A percentile compares a stretch with the other conserved stretches of the same genome.
phyloP scores from a whole-genome alignment of 495 filamentous ascomycete genomes.

The Penicillium bialowiezense region DNA sequence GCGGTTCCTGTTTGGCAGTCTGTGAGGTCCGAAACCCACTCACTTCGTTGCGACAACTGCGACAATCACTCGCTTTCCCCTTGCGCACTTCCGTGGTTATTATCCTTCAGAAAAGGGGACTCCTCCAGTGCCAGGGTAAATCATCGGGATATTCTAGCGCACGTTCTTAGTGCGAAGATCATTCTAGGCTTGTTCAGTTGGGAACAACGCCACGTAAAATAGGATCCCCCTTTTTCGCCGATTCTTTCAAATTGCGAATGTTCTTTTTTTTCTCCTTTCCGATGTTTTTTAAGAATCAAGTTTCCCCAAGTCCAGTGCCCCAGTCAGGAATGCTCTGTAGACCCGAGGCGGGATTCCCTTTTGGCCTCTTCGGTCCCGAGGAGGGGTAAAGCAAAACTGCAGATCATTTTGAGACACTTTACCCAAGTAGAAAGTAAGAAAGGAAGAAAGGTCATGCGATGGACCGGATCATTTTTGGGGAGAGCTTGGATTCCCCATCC shows the following conservation, averaged over 20 bases:
- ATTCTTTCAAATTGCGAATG: background rate
- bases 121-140: too few species aligned
- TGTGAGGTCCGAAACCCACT: constrained; percentile 26
- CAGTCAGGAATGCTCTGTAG: constrained; percentile 9
- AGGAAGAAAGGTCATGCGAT: constrained; percentile 28
- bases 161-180: constrained; percentile 15
- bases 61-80: background rate
- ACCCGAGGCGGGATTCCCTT: constrained; percentile 6
- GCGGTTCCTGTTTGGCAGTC: constrained; percentile 27
- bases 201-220: constrained; percentile 3
- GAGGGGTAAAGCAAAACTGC: constrained; percentile 29
- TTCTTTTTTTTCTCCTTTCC: too few species aligned
- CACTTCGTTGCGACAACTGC: constrained; percentile 19
- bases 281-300: too few species aligned
- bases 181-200: constrained; percentile 3
- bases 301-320: constrained; percentile 5
- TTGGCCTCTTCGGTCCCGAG: constrained; percentile 25
- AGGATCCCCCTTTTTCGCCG: constrained; percentile 5
- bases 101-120: too few species aligned
- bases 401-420: constrained; percentile 31
- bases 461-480: background rate
- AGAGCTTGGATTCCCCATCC: too few species aligned
- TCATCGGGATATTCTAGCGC: background rate
- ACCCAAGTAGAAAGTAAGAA: too few species aligned
- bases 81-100: constrained; percentile 4